These are phyloP conservation scores for Lathyrus aphaca DNA, from an alignment of 306 rosid genomes.

Conservation along the genomic window DNA sequence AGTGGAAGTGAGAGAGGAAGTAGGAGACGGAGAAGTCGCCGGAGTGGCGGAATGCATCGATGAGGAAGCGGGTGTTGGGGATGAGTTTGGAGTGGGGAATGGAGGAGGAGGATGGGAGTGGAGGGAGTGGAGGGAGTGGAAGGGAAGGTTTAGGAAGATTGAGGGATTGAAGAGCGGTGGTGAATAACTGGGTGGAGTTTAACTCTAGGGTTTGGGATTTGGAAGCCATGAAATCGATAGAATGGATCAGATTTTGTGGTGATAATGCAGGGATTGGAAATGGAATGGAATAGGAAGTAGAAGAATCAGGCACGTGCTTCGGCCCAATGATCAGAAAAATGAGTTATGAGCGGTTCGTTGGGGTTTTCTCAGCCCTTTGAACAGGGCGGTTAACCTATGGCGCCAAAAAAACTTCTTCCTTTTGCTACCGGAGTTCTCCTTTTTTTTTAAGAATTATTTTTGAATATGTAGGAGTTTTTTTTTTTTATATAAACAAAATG, in stretches of 20 bases:
- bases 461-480: too few relatives aligned
- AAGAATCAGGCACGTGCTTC: conserved; percentile 17
- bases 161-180: conserved; percentile 50
- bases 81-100: conserved; percentile 73
- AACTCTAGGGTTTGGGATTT: conserved; percentile 53
- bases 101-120: conserved; percentile 28
- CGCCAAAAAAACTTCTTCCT: conserved; percentile 9
- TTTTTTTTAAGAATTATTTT: too few relatives aligned
- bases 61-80: conserved; percentile 76
- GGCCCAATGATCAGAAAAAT: neutral
- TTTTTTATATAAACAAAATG: too few relatives aligned
- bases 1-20: conserved; percentile 96
- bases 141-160: conserved; percentile 26
- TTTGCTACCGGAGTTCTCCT: neutral
- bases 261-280: neutral
- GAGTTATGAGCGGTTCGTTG: conserved; percentile 10
- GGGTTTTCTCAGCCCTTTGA: conserved; percentile 4
- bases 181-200: conserved; percentile 56
- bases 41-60: conserved; percentile 79
- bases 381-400: neutral
- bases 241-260: neutral
- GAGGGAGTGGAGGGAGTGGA: conserved; percentile 23
- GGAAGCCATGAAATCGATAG: conserved; percentile 40
- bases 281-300: neutral
- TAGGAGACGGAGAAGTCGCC: conserved; percentile 63